These are phyloP conservation scores for Microbotryum lychnidis-dioicae DNA, from an alignment of 1,284 basidiomycete genomes.

Conservation along the genomic window DNA sequence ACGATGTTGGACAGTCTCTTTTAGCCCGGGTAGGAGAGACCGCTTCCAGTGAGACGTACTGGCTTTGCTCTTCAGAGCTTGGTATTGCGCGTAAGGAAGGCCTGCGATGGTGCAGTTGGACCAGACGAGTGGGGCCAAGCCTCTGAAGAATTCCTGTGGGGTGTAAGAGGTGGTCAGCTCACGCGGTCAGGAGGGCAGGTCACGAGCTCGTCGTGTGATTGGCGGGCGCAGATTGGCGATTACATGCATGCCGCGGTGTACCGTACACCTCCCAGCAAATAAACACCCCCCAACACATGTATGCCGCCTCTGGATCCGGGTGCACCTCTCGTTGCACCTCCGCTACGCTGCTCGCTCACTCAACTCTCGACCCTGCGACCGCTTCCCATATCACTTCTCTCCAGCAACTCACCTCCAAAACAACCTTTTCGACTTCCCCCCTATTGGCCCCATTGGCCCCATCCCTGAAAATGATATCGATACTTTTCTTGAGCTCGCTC, in stretches of 20 bases:
- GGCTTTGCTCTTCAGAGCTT: conserved; percentile 7
- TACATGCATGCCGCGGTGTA: no score
- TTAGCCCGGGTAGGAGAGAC: background rate
- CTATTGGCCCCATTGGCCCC: background rate
- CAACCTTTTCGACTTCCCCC: conserved; percentile 11
- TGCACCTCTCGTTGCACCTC: background rate
- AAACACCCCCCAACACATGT: no score
- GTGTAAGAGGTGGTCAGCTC: background rate
- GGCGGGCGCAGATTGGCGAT: no score
- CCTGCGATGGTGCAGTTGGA: conserved; percentile 24
- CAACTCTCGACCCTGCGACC: background rate
- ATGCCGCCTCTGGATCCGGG: background rate
- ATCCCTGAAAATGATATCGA: conserved; percentile 3
- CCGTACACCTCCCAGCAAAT: no score
- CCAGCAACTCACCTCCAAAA: conserved; percentile 10
- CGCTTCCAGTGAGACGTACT: background rate
- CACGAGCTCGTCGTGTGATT: no score
- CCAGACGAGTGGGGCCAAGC: conserved; percentile 7
- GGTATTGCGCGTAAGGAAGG: conserved; percentile 7
- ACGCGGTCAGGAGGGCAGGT: no score
- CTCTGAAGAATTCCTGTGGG: conserved; percentile 19
- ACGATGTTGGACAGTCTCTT: background rate
- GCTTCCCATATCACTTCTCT: background rate
- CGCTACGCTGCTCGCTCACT: background rate
- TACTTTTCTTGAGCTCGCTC: conserved; percentile 1